Conservation (phyloP, 805 yeast species). For the Wickerhamiella kurtzmanii region DNA sequence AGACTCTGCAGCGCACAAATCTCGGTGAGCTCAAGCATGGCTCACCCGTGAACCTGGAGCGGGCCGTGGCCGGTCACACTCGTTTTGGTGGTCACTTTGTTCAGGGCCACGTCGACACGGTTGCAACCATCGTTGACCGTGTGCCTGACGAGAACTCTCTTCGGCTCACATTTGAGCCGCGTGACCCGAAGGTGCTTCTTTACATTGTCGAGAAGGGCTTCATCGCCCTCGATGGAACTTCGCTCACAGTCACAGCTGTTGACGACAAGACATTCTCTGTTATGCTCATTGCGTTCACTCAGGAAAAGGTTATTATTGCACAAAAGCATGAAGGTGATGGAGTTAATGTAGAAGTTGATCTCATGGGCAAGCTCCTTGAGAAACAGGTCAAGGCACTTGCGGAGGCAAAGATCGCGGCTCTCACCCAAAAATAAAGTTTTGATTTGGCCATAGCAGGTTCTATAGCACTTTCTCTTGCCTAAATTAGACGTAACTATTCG, state of each 20-base stretch:
- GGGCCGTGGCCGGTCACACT: slow-evolving; percentile 74
- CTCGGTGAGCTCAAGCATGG: slow-evolving; percentile 49
- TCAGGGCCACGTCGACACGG: slow-evolving; percentile 93
- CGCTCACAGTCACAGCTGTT: slow-evolving; percentile 75
- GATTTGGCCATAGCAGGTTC: too few species aligned
- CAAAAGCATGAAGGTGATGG: slow-evolving; percentile 43
- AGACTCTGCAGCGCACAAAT: slow-evolving; percentile 71
- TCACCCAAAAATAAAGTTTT: too few species aligned
- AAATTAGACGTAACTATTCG: too few species aligned
- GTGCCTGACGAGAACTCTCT: slow-evolving; percentile 60
- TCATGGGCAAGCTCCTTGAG: slow-evolving; percentile 83
- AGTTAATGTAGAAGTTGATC: slow-evolving; percentile 89
- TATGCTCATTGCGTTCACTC: slow-evolving; percentile 88
- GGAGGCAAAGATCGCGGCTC: not conserved
- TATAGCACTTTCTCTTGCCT: too few species aligned
- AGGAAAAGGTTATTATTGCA: slow-evolving; percentile 64
- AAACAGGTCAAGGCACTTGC: slow-evolving; percentile 50
- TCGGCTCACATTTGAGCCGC: slow-evolving; percentile 56
- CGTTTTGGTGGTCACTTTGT: slow-evolving; percentile 96
- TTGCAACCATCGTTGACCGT: slow-evolving; percentile 47
- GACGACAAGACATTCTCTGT: slow-evolving; percentile 61
- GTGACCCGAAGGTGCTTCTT: slow-evolving; percentile 43
- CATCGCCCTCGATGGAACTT: slow-evolving; percentile 83
- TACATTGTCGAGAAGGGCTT: slow-evolving; percentile 94
- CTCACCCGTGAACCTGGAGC: slow-evolving; percentile 66